phyloP scores from a whole-genome alignment of 805 yeast genomes.

The Wickerhamomyces kurtzmanii region DNA sequence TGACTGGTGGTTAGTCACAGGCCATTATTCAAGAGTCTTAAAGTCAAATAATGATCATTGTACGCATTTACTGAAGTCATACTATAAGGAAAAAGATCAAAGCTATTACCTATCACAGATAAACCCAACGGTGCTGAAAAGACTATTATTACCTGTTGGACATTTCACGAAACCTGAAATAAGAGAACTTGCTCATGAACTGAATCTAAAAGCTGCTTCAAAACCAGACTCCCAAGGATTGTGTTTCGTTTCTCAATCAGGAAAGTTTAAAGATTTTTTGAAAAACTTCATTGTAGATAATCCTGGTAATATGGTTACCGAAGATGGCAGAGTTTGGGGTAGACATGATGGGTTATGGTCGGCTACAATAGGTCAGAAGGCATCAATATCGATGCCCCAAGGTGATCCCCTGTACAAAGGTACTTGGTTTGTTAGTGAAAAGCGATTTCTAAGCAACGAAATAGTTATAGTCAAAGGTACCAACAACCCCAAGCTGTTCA shows the following conservation, averaged over 20 bases:
- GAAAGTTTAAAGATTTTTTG: slow-evolving; percentile 62
- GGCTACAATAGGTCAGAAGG: slow-evolving; percentile 88
- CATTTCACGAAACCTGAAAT: slow-evolving; percentile 67
- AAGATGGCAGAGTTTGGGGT: slow-evolving; percentile 71
- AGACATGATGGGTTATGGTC: slow-evolving; percentile 84
- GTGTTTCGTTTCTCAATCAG: slow-evolving; percentile 71
- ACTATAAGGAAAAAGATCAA: slow-evolving; percentile 67
- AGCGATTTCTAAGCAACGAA: slow-evolving; percentile 54
- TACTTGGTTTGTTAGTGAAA: slow-evolving; percentile 79
- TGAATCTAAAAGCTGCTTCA: slow-evolving; percentile 48
- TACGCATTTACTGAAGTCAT: slow-evolving; percentile 46
- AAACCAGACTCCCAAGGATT: slow-evolving; percentile 93
- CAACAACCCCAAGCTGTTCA: slow-evolving; percentile 45
- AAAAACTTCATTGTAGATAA: slow-evolving; percentile 61
- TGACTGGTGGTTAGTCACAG: slow-evolving; percentile 84
- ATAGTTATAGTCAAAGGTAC: slow-evolving; percentile 70
- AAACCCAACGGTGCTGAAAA: slow-evolving; percentile 29
- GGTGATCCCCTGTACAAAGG: slow-evolving; percentile 70
- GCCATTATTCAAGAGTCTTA: slow-evolving; percentile 62
- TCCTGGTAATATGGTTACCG: slow-evolving; percentile 76
- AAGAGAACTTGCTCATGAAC: slow-evolving; percentile 50
- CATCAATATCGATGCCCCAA: slow-evolving; percentile 81
- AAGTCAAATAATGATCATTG: slow-evolving; percentile 20
- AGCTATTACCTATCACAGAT: slow-evolving; percentile 81
- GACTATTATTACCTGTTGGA: slow-evolving; percentile 73